A percentile compares a stretch with the other conserved stretches of the same genome.
Conservation (phyloP, 2,329 filamentous ascomycete species). For the Nothophoma quercina region DNA sequence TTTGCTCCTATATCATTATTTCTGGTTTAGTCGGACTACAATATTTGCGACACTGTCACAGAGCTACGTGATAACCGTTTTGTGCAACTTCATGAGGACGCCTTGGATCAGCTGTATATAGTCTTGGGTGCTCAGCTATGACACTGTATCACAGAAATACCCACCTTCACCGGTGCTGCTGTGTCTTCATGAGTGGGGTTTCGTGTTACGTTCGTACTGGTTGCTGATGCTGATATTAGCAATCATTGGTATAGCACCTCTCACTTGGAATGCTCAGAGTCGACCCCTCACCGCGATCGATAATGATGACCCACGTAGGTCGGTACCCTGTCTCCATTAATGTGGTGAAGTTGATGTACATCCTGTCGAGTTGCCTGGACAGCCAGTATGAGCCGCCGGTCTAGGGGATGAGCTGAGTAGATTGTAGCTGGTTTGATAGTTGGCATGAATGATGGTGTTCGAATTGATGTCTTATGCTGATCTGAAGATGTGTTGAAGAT, state of each 20-base stretch:
- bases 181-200: neutral
- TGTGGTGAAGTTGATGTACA: no score
- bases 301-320: neutral
- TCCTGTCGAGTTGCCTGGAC: no score
- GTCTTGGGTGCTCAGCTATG: neutral
- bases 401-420: neutral
- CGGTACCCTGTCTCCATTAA: neutral
- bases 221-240: constrained; percentile 15
- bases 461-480: constrained; percentile 16
- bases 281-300: neutral
- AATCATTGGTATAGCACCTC: neutral
- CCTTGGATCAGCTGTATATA: constrained; percentile 7
- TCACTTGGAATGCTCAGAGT: neutral
- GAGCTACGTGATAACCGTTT: neutral
- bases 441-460: constrained; percentile 2
- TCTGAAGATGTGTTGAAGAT: constrained; percentile 2
- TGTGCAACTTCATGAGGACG: neutral
- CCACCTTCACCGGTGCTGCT: constrained; percentile 7
- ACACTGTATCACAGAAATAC: constrained; percentile 9
- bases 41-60: constrained; percentile 7
- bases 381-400: no score
- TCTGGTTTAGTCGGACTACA: neutral
- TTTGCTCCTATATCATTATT: no score
- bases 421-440: neutral
- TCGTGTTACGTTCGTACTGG: neutral